These are phyloP conservation scores for Pholiota adiposa DNA, from an alignment of 1,284 basidiomycete genomes.

Conservation along the genomic window DNA sequence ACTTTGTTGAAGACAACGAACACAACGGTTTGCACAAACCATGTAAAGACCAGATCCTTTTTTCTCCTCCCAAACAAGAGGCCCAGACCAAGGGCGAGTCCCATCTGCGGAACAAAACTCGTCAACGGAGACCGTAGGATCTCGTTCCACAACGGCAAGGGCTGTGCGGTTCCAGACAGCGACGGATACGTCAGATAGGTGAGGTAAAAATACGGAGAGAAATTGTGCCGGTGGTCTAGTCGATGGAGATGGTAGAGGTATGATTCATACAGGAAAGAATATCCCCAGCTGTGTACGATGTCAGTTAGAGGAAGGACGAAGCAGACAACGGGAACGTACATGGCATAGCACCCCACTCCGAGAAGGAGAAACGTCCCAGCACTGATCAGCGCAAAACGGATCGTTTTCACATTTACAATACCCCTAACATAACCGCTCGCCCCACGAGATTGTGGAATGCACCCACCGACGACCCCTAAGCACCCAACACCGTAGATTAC, in stretches of 20 bases:
- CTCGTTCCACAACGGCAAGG: slow-evolving; percentile 48
- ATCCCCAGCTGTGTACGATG: slow-evolving; percentile 76
- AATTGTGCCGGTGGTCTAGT: slow-evolving; percentile 97
- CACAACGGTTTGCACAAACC: slow-evolving; percentile 89
- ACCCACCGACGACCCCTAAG: slow-evolving; percentile 63
- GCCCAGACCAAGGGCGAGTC: slow-evolving; percentile 68
- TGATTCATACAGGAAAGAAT: slow-evolving; percentile 89
- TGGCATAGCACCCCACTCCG: slow-evolving; percentile 69
- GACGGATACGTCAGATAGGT: slow-evolving; percentile 82
- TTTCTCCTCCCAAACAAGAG: slow-evolving; percentile 59
- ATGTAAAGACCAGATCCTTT: slow-evolving; percentile 74
- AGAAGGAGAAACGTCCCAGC: slow-evolving; percentile 72
- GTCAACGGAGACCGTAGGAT: slow-evolving; percentile 66
- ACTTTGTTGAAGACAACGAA: slow-evolving; percentile 99
- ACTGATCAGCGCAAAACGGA: slow-evolving; percentile 74
- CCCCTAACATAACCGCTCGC: slow-evolving; percentile 39
- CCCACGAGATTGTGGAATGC: slow-evolving; percentile 23
- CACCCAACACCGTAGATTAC: slow-evolving; percentile 87
- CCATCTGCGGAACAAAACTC: slow-evolving; percentile 79
- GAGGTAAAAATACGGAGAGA: slow-evolving; percentile 96
- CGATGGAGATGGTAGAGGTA: slow-evolving; percentile 93
- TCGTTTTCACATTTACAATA: slow-evolving; percentile 58
- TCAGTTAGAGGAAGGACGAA: neutral
- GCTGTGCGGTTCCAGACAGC: slow-evolving; percentile 22
- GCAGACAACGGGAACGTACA: slow-evolving; percentile 58